These are phyloP conservation scores for Penicillium sp. DNA, from an alignment of 2,329 filamentous ascomycete genomes.

Conservation along the genomic window DNA sequence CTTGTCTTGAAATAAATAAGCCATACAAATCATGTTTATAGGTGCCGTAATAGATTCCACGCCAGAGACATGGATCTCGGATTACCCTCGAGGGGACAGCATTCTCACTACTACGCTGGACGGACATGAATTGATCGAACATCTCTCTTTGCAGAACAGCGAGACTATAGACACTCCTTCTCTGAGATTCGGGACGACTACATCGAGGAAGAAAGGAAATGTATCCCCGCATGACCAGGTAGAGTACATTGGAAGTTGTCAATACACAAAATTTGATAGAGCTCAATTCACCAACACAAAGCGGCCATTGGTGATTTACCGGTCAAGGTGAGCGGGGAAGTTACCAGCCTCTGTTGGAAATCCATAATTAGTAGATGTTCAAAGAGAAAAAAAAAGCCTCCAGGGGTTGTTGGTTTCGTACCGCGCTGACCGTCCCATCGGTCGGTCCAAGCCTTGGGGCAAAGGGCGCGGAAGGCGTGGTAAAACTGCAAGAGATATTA, in stretches of 20 bases:
- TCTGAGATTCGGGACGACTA: slow-evolving; percentile 15
- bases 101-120: no score
- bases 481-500: slow-evolving; percentile 66
- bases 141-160: slow-evolving; percentile 24
- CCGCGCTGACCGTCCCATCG: slow-evolving; percentile 98
- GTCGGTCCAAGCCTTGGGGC: slow-evolving; percentile 89
- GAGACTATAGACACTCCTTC: slow-evolving; percentile 35
- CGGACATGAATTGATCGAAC: no score
- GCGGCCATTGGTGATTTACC: slow-evolving; percentile 34
- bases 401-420: slow-evolving; percentile 49
- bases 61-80: no score
- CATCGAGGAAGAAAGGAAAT: slow-evolving; percentile 26
- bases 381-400: background rate
- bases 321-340: slow-evolving; percentile 53
- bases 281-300: slow-evolving; percentile 28
- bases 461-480: slow-evolving; percentile 94
- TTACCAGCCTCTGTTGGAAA: slow-evolving; percentile 51
- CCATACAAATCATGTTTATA: no score
- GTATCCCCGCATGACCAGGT: slow-evolving; percentile 35
- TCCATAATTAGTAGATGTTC: slow-evolving; percentile 11
- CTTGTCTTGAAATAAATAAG: no score
- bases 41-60: no score
- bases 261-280: slow-evolving; percentile 30
- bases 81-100: no score
- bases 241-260: slow-evolving; percentile 41